These are phyloP conservation scores for Elsinoe ampelina DNA, from an alignment of 2,329 filamentous ascomycete species.

Conservation along the genomic window DNA sequence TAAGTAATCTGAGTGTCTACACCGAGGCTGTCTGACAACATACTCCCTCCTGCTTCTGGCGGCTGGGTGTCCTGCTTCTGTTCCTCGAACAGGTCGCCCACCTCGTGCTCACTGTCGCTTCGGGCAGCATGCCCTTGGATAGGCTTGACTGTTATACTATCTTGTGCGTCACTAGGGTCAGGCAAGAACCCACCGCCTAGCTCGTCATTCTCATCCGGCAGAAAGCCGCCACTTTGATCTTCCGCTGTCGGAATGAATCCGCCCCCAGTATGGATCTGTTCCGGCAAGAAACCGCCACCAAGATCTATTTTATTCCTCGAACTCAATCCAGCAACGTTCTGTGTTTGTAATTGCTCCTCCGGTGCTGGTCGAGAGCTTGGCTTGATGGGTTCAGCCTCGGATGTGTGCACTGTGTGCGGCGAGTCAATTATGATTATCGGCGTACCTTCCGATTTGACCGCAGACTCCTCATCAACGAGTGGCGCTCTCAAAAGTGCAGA, in stretches of 20 bases:
- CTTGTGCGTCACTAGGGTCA: not conserved
- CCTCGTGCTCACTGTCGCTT: not conserved
- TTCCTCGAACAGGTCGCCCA: not conserved
- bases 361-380: not conserved
- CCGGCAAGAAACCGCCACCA: not conserved
- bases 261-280: not conserved
- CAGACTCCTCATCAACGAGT: not conserved
- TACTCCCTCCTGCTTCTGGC: not conserved
- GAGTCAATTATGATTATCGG: not conserved
- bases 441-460: not conserved
- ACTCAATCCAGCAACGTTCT: not conserved
- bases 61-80: no score
- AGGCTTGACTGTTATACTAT: not conserved
- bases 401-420: not conserved
- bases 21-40: not conserved
- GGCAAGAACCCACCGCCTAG: slow-evolving; percentile 11
- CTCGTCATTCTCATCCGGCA: slow-evolving; percentile 12
- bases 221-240: slow-evolving; percentile 16
- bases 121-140: no score
- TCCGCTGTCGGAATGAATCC: slow-evolving; percentile 1
- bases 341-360: not conserved
- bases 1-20: not conserved
- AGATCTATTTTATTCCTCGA: not conserved
- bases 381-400: not conserved
- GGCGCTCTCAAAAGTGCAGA: not conserved